A percentile compares a stretch with the other conserved stretches of the same genome.
Conservation (phyloP, 305 asterid species). For the Ilex paraguariensis region DNA sequence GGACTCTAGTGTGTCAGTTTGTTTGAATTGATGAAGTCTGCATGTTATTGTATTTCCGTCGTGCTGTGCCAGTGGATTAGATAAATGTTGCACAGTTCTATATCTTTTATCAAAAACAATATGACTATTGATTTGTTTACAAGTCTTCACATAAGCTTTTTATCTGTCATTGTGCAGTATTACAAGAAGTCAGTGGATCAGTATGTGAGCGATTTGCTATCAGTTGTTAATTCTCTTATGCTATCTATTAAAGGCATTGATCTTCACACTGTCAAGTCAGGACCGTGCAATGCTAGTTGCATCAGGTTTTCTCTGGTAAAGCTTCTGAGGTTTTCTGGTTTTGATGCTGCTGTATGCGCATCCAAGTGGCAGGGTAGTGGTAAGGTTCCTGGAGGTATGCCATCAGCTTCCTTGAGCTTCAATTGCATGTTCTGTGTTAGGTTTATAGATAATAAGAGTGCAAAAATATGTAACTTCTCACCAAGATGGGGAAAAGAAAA, state of each 20-base stretch:
- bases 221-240: constrained; percentile 47
- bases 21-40: too few relatives aligned
- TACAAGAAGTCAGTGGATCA: constrained; percentile 45
- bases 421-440: neutral
- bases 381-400: constrained; percentile 74
- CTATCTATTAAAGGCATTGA: constrained; percentile 45
- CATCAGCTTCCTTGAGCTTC: neutral
- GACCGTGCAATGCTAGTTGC: constrained; percentile 66
- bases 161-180: constrained; percentile 35
- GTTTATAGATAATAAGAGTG: neutral
- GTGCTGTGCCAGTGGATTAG: too few relatives aligned
- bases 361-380: constrained; percentile 60
- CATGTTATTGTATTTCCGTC: too few relatives aligned
- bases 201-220: constrained; percentile 40
- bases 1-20: too few relatives aligned
- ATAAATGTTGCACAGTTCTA: too few relatives aligned
- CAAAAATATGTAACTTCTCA: neutral
- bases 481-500: too few relatives aligned
- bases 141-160: neutral
- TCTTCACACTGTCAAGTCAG: constrained; percentile 38
- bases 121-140: neutral
- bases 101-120: too few relatives aligned
- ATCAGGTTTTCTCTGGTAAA: constrained; percentile 54
- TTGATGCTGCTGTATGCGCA: constrained; percentile 70
- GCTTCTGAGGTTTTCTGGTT: constrained; percentile 58